phyloP scores from a whole-genome alignment of 23 red algal species.

The Pyropia haitanensis region DNA sequence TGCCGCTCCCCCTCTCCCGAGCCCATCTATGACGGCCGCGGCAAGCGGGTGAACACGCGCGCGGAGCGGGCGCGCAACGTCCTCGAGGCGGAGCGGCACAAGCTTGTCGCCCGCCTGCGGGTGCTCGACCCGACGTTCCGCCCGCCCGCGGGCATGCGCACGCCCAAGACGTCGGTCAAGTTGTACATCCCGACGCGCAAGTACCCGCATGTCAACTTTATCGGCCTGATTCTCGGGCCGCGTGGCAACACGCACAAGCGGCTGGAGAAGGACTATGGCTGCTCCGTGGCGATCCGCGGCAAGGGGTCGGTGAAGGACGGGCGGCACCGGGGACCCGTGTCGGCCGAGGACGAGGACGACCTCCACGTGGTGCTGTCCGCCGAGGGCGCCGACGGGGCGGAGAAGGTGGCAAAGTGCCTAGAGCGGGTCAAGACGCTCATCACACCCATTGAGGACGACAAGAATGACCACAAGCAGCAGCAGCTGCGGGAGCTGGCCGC shows the following conservation, averaged over 20 bases:
- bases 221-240: constrained; percentile 87
- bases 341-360: constrained; percentile 75
- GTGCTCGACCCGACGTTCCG: constrained; percentile 63
- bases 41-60: constrained; percentile 83
- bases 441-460: constrained; percentile 58
- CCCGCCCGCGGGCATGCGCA: constrained; percentile 58
- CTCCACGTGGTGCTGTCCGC: constrained; percentile 79
- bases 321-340: constrained; percentile 38
- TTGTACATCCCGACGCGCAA: constrained; percentile 75
- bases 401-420: constrained; percentile 64
- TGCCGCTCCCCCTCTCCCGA: constrained; percentile 88
- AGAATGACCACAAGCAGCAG: constrained; percentile 91
- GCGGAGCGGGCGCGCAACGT: constrained; percentile 70
- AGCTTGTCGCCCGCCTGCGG: constrained; percentile 37
- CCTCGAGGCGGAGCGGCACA: constrained; percentile 58
- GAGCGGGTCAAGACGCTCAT: constrained; percentile 69
- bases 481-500: constrained; percentile 90
- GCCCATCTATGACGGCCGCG: constrained; percentile 76
- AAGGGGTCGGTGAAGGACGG: constrained; percentile 90
- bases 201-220: constrained; percentile 83
- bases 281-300: constrained; percentile 80
- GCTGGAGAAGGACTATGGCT: constrained; percentile 75
- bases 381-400: constrained; percentile 60
- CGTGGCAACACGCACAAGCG: constrained; percentile 94
- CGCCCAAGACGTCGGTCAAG: constrained; percentile 52